phyloP scores from a whole-genome alignment of 1,284 basidiomycete genomes.

The Ceratobasidium sp. region DNA sequence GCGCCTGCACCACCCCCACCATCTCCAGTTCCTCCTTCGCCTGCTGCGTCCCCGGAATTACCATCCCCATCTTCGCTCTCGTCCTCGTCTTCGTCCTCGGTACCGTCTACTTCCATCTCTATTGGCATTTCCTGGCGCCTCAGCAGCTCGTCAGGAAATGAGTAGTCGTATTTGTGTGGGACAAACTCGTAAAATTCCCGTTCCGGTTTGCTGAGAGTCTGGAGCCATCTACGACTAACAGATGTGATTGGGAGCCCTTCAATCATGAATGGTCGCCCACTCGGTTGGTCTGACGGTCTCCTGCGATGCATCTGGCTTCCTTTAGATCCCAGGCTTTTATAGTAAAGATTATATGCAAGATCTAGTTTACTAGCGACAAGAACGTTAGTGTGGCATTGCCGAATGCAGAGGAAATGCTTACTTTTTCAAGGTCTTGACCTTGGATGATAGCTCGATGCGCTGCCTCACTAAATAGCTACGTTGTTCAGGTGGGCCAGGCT shows the following conservation, averaged over 20 bases:
- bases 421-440: neutral
- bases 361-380: neutral
- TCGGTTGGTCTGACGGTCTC: neutral
- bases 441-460: neutral
- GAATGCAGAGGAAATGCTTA: neutral
- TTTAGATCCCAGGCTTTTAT: neutral
- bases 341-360: neutral
- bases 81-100: neutral
- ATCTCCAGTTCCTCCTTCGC: neutral
- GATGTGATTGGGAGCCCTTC: neutral
- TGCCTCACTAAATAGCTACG: neutral
- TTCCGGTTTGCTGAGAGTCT: neutral
- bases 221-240: neutral
- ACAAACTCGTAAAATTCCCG: neutral
- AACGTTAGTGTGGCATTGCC: neutral
- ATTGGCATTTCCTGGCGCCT: neutral
- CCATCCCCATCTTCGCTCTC: neutral
- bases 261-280: neutral
- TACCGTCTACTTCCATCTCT: neutral
- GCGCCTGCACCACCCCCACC: neutral
- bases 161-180: neutral
- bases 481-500: neutral
- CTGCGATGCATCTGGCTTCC: neutral
- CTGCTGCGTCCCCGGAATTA: neutral
- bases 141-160: neutral